Evolutionary conservation across 1,139 yeast genomes (phyloP), one percentile per base, ranked within the genome.

Genomic region (Yamadazyma blattariae): DNA sequence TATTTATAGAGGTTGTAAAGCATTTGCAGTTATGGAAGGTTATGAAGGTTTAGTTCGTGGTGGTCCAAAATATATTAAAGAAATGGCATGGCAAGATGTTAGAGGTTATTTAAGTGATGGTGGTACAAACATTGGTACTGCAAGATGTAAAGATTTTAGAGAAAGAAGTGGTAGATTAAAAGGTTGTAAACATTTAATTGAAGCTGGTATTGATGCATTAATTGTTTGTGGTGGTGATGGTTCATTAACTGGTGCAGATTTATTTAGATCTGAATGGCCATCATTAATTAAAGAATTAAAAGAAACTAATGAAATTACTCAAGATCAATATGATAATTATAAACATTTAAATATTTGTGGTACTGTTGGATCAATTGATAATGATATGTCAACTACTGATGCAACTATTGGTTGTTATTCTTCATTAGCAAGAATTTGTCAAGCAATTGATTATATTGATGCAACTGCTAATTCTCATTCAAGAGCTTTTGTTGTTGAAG

Each of bases 161-260:
- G 94, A 89, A 57, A 77, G 96, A 41, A 69, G 70, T 36, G 97
- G 98, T 33, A 77, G 98, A 52, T 71, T 88, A 43, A 57, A 64
- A 37, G 96, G 89, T 30, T 94, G 95, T 39, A 79, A 79, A 57
- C 87, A 90, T 60, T 74, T 90, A 79, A 79, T 90, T 52, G 74
- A 71, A 35, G 82, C 86, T 38, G 97, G 97, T 41, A 90, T 92
- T 45, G 97, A 92, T 57, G 97, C 96, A 0, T 72, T 92, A 47
- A 82, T 92, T 50, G 97, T 92, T n/a, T 88, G 97, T 65, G 98
- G 98, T 54, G 98, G 98, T 64, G 98, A 92, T 57, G 98, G 98
- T 37, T 89, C 97, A 0, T 71, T 92, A 47, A 92, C 98, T 1
- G 98, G 98, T 50, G 98, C 98, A 11, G 97, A 92, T 58, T 68